Base-by-base conservation (phyloP, 2,329 filamentous ascomycete genomes). In the Drechslera avenae region DNA sequence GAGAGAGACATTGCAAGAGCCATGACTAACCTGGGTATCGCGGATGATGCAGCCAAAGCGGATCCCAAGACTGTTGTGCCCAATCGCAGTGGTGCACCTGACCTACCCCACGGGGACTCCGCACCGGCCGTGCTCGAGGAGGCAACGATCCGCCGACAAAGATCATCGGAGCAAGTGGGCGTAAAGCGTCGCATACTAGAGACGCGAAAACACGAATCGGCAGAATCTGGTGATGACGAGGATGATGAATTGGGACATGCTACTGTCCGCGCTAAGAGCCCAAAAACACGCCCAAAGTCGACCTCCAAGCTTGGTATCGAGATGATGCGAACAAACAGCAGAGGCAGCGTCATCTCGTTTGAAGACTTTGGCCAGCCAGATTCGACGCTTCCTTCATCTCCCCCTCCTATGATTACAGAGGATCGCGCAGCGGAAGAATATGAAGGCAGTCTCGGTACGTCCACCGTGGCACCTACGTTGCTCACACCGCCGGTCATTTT, bases 261-360 rank as follows among this genome's bases (percentile, higher is more conserved):
- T 13, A 78, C 77, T 63, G 73, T 74, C 52, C 79, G 76, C 54
- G 75, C 73, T 53, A 78, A 76, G 74, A 88, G 73, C 72, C 81
- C 63, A 78, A 75, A 73, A 52, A 66, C 74, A 13, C 68, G 74
- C n/a, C 68, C 74, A 12, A 77, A 77, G 44, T 74, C 76, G 2
- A 73, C 73, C 46, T 96, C 91, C 0, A 97, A 96, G 73, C 83
- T 97, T 2, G 91, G 91, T 1, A 94, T 91, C 41, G 93, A 97
- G 73, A 97, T 97, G 93, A 93, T 97, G 90, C 86, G 93, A 39
- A 95, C 93, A 16, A 96, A 96, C 72, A 96, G 91, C 67, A 88
- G 93, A 63, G 93, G 95, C 40, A 96, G 92, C 66, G 83, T 80
- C 33, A 75, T 81, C 37, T 80, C 78, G 6, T 70, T 77, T 21